These are phyloP conservation scores for Penicillium paradoxum DNA, from an alignment of 495 filamentous ascomycete species.

Conservation along the genomic window DNA sequence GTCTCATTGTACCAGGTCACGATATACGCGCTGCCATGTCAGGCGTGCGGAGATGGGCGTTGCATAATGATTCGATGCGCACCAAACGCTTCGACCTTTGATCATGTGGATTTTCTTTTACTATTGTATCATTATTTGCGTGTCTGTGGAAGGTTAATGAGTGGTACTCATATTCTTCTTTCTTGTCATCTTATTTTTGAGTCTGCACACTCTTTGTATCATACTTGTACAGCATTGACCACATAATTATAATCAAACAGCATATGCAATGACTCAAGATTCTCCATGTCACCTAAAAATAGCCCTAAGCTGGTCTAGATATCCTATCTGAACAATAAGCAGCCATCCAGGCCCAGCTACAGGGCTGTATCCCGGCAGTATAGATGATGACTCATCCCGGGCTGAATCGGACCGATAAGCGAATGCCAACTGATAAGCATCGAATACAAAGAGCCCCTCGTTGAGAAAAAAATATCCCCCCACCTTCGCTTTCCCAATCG, in stretches of 20 bases:
- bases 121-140: not conserved
- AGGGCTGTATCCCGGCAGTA: not conserved
- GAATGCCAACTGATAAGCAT: conserved; percentile 31
- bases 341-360: no score
- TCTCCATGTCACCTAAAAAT: not conserved
- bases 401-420: conserved; percentile 31
- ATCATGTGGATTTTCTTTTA: not conserved
- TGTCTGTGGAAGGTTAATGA: not conserved
- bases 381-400: conserved; percentile 26
- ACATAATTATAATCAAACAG: conserved; percentile 6
- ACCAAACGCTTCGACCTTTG: not conserved
- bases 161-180: conserved; percentile 1
- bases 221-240: conserved; percentile 16
- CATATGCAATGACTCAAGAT: not conserved
- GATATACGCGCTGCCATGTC: conserved; percentile 9
- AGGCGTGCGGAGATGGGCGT: not conserved
- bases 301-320: no score
- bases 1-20: not conserved
- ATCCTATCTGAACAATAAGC: no score
- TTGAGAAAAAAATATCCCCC: conserved; percentile 18
- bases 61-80: not conserved
- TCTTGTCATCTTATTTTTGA: not conserved
- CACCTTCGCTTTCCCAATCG: conserved; percentile 15
- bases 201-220: conserved; percentile 15
- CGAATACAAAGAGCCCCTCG: conserved; percentile 20